Evolutionary conservation across 768 basidiomycete genomes (phyloP), one percentile per base, ranked within the genome.

Genomic region (Trametes punicea): DNA sequence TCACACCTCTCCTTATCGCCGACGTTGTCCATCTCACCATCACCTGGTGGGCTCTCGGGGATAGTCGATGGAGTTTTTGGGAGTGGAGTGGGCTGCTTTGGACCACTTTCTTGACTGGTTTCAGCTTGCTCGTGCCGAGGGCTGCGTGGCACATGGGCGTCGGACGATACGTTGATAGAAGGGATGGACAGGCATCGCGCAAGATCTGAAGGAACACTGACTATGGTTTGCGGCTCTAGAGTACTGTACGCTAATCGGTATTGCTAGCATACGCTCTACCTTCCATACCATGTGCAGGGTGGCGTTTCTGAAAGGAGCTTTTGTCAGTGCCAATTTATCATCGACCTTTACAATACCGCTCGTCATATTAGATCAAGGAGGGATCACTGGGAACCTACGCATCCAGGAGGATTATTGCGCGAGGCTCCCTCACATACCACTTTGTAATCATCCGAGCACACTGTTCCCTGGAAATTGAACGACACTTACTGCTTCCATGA

Each of bases 291-390:
- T 42, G n/a, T 47, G 48, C 34, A 25, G 36, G 39, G 31, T 10
- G 4, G 34, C 13, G 15, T 34, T 13, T 15, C 57, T 59, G 31
- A 27, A 42, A 33, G 10, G 11, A 3, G 25, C 36, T 23, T 15
- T 27, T 21, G 57, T 58, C 21, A 61, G 29, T 21, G 20, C 31
- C 21, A 23, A 33, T 30, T 15, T n/a, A 39, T 29, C 7, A 3
- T 46, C 25, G 31, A 16, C 11, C 16, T n/a, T 13, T 15, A 15
- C 38, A 51, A 46, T 11, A 16, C 39, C n/a, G 57, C 51, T 39
- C 38, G 80, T 92, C 90, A 91, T 85, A 91, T 92, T 92, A 92
- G 90, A 92, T 92, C 90, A 92, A 92, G 90, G 78, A 77, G 69
- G 60, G 70, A 71, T 82, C 88, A 84, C 36, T 13, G 84, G 78